Base-by-base conservation (phyloP, 2,329 filamentous ascomycete genomes). In the Corynespora cassiicola region DNA sequence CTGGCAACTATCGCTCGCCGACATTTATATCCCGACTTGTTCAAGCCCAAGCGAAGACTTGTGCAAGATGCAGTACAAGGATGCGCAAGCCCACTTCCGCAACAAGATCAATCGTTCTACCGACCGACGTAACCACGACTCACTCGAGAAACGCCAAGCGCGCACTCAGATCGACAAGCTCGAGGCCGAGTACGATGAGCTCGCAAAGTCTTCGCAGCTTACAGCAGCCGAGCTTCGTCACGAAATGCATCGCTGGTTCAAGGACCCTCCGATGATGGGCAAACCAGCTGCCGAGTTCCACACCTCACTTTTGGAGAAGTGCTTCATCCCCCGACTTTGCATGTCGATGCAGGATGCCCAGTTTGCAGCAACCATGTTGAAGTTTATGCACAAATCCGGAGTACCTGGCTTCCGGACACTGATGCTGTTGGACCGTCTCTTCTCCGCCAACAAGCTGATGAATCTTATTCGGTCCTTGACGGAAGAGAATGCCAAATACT, bases 391-490 rank as follows among this genome's bases (percentile, higher is more conserved):
- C 67, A 85, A 86, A 41, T 86, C 84, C 43, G 89, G 88, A 14
- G 86, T 90, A 1, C 86, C 90, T 0, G 88, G 90, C 46, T 97
- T 99, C 73, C 86, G 87, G 58, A 86, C 94, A 11, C 84, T 92
- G 70, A 85, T 87, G 19, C 74, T 99, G 2, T 86, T 95, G 54
- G 87, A 91, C 49, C 83, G 87, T 11, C 76, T 99, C 1, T 95
- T 99, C 71, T 85, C 84, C 55, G 82, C 90, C 41, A 90, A 95
- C 58, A 80, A 88, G 40, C 75, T 97, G 12, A 84, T 88, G 2
- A 80, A 86, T 7, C 79, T 96, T 33, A 90, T 99, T 39, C 96
- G 95, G 65, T 84, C 87, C 31, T 95, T 88, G 63, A 95, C 91
- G 0, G 86, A 92, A 16, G 86, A 90, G 38, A 95, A 99, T 69